phyloP scores from a whole-genome alignment of 1,284 basidiomycete genomes.

The Volvariella surrecta region DNA sequence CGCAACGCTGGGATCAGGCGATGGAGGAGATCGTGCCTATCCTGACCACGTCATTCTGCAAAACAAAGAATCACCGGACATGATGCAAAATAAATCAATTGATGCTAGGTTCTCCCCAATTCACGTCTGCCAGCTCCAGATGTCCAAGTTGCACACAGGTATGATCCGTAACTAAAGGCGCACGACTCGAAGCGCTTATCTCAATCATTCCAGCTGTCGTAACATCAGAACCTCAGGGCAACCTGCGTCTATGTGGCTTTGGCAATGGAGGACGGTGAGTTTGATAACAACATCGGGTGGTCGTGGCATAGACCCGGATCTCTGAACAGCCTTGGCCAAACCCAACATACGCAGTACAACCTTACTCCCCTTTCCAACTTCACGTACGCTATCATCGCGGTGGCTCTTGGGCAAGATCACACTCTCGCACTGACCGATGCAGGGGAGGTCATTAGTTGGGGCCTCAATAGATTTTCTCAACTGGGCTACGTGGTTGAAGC shows the following conservation, averaged over 20 bases:
- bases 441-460: slow-evolving; percentile 89
- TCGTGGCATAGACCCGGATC: neutral
- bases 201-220: slow-evolving; percentile 40
- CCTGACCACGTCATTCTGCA: slow-evolving; percentile 74
- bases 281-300: too few species aligned
- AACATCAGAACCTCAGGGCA: slow-evolving; percentile 66
- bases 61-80: slow-evolving; percentile 23
- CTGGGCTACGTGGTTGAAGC: slow-evolving; percentile 83
- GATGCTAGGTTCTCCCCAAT: slow-evolving; percentile 43
- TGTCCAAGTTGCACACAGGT: slow-evolving; percentile 80
- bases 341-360: slow-evolving; percentile 74
- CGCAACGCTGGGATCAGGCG: slow-evolving; percentile 77
- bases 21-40: slow-evolving; percentile 70
- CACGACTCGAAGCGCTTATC: slow-evolving; percentile 1
- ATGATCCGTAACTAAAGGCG: slow-evolving; percentile 17
- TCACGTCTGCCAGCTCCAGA: slow-evolving; percentile 57
- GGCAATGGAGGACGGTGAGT: slow-evolving; percentile 72
- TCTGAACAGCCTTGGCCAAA: slow-evolving; percentile 55
- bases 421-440: slow-evolving; percentile 76
- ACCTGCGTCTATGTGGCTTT: slow-evolving; percentile 81
- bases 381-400: slow-evolving; percentile 39
- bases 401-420: slow-evolving; percentile 92
- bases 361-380: slow-evolving; percentile 57
- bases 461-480: slow-evolving; percentile 81
- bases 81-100: slow-evolving; percentile 19